A percentile compares a stretch with the other conserved stretches of the same genome.
phyloP scores from a whole-genome alignment of 768 basidiomycete genomes.

The Galerina marginata region DNA sequence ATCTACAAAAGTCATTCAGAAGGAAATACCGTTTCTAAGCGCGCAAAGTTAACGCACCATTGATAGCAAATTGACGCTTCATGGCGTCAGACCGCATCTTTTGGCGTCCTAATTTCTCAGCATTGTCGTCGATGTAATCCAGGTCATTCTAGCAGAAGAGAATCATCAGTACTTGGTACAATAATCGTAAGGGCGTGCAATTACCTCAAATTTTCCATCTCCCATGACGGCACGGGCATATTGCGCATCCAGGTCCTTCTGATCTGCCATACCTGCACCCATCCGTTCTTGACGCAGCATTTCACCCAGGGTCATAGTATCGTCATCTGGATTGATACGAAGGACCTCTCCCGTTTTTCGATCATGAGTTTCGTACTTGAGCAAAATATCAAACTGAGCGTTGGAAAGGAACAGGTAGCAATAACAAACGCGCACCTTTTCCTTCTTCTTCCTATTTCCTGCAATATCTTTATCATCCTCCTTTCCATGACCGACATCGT shows the following conservation, averaged over 20 bases:
- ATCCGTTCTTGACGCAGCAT: constrained; percentile 94
- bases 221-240: constrained; percentile 87
- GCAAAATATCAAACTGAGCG: not conserved
- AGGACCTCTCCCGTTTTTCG: constrained; percentile 89
- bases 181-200: constrained; percentile 16
- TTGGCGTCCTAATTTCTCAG: constrained; percentile 87
- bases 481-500: constrained; percentile 87
- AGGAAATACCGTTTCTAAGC: not conserved
- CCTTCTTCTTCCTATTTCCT: constrained; percentile 83
- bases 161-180: not conserved
- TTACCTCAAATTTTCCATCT: constrained; percentile 86
- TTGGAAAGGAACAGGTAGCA: not conserved
- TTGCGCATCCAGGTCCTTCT: constrained; percentile 90
- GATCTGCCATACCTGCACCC: constrained; percentile 86
- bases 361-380: constrained; percentile 86
- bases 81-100: constrained; percentile 97
- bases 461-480: constrained; percentile 56
- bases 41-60: constrained; percentile 59
- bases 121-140: constrained; percentile 97
- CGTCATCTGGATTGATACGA: constrained; percentile 91
- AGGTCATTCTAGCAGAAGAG: constrained; percentile 66
- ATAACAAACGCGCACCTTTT: constrained; percentile 54
- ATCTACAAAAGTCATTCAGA: constrained; percentile 51
- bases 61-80: constrained; percentile 96
- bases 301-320: constrained; percentile 83